Base-by-base conservation (phyloP, 148 eudicot species). In the Polygonum aviculare region DNA sequence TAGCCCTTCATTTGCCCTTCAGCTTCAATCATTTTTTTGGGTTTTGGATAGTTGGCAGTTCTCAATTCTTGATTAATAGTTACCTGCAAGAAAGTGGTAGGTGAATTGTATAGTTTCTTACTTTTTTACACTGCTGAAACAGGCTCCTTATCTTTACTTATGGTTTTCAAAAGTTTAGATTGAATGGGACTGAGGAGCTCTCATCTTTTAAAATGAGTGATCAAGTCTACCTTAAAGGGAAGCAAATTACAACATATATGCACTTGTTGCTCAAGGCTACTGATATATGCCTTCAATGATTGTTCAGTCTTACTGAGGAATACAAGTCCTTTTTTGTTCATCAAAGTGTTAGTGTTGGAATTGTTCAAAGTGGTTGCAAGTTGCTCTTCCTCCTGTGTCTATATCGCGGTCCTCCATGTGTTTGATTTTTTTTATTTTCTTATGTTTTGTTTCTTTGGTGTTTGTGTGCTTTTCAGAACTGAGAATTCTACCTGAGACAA, bases 161-260 rank as follows among this genome's bases (percentile, higher is more conserved):
- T 36, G 41, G 44, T 67, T 19, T 67, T 67, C 21, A 67, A 38
- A 35, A 67, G 10, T 67, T 19, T 67, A 14, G 38, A 14, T 67
- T 67, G 72, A 38, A 67, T 67, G 45, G 11, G 72, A 67, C 72
- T 15, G 72, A 5, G 44, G 72, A 67, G 33, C 72, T 67, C 72
- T 35, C 72, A 67, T 67, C 72, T 67, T 26, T 26, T 67, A 35
- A 21, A 60, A 67, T 67, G 72, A 67, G 19, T 36, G 44, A 67
- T 67, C 21, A 67, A 38, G 72, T 67, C 72, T 67, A 67, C 72
- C 72, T 67, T 67, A 67, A 67, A 67, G 0, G 44, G 72, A 10
- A 36, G 45, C 41, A 67, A 67, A 67, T 36, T 7, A 67, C 38
- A 31, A 36, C 2, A 31, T 26, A 38, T 15, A 36, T 67, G 14